Base-by-base conservation (phyloP, 2,329 filamentous ascomycete genomes). In the Diaporthe ilicicola region DNA sequence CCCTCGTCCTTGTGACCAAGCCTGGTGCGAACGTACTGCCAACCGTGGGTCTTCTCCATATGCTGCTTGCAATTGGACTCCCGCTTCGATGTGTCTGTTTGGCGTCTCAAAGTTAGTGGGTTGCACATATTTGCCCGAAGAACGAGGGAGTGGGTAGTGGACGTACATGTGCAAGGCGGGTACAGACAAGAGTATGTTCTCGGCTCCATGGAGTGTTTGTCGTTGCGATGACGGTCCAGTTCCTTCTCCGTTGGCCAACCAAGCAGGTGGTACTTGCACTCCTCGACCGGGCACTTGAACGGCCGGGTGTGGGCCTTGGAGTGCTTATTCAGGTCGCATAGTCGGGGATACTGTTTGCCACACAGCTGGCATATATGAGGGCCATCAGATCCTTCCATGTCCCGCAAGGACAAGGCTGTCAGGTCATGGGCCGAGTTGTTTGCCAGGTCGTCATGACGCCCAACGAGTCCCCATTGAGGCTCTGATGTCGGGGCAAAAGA, bases 1-100 rank as follows among this genome's bases (percentile, higher is more conserved):
- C 8, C 53, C 27, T 72, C 70, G 15, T 70, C 70, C 17, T 62
- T 66, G n/a, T 48, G 64, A 7, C 22, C 67, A 17, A 34, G 90
- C 83, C 94, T 94, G 50, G 91, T 92, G 70, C 92, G 90, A 73
- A 92, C 84, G 75, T 95, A 95, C 22, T 84, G 81, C 88, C 91
- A 94, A 67, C 88, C 87, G 77, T 95, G 93, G 1, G 91, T 88
- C 80, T 94, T 94, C 82, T 94, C 92, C 92, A 94, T 94, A 80
- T 95, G 93, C 78, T 94, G 92, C 81, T 94, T 94, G 86, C 91
- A 93, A 79, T 95, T 95, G 74, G 90, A 93, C 81, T 94, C 90
- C 71, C 93, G 88, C 83, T 94, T 94, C 37, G 92, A 93, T 54
- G 87, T 86, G 82, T 94, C 59, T 64, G 29, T n/a, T 13, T 13